Evolutionary conservation across 805 yeast genomes (phyloP), one percentile per base, ranked within the genome.

Genomic region (Candida caryicola): DNA sequence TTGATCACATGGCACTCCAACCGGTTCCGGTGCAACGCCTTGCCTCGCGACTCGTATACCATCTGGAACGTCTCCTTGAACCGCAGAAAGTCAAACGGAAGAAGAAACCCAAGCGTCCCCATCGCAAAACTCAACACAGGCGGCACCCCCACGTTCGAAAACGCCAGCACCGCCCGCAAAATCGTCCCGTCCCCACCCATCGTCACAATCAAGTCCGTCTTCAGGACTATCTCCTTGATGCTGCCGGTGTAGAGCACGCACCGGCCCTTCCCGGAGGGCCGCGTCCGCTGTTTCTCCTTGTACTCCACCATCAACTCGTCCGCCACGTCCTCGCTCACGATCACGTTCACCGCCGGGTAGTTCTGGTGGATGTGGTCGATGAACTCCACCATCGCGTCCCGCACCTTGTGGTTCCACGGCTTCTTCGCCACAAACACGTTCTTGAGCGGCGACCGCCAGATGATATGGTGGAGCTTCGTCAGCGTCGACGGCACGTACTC

Each of bases 151-250:
- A 71, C 71, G 52, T 79, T 77, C 38, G 82, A 79, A 55, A 90
- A 90, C 50, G 79, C 66, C 4, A 93, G 79, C 0, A 88, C 91
- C 0, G 91, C 95, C 38, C 90, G 75, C 31, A 90, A 60, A 39
- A 88, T 87, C 0, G 97, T 90, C 4, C 98, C 98, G 60, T 90
- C 98, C 14, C 98, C 98, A n/a, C 98, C 98, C 28, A 90, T 61
- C 0, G 96, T 85, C 6, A 90, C 89, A 27, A 90, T 64, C 30
- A 90, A 59, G 54, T 90, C 98, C 0, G 95, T 77, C 49, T 80
- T 85, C 8, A 66, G 50, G 1, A 78, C 72, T 30, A 88, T 77
- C 7, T 80, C 83, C 8, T 67, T 62, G 13, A 60, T 59, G 3
- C 74, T 50, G 0, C 95, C 93, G 0, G 90, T 76, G 51, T 71